Evolutionary conservation across 2,329 filamentous ascomycete genomes (phyloP).

Genomic region (Hypoxylon sp.): DNA sequence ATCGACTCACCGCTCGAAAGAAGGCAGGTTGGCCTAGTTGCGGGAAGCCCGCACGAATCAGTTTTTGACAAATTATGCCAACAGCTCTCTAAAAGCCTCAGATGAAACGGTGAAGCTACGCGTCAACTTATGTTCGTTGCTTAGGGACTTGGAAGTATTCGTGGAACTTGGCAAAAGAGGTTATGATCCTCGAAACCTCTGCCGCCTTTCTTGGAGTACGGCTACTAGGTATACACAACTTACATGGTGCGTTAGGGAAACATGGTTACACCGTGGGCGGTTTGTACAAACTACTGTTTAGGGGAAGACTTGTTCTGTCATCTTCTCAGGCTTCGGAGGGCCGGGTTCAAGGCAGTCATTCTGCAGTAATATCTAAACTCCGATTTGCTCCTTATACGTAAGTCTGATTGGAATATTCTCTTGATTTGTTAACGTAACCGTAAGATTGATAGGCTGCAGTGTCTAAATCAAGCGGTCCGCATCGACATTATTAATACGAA

Average conservation of each 20-base stretch:
- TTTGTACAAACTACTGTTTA: background rate
- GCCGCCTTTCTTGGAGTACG: constrained; percentile 20
- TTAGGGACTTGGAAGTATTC: constrained; percentile 6
- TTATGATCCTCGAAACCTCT: constrained; percentile 12
- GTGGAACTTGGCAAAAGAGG: constrained; percentile 11
- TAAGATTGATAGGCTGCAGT: background rate
- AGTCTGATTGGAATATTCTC: background rate
- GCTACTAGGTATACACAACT: background rate
- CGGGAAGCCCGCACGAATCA: constrained; percentile 41
- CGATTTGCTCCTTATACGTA: background rate
- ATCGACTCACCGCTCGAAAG: constrained; percentile 39
- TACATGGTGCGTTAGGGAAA: background rate
- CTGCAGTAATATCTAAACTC: constrained; percentile 7
- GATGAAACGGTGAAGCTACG: constrained; percentile 31
- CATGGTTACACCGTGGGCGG: background rate
- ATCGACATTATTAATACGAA: background rate
- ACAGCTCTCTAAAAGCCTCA: background rate
- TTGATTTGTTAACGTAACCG: background rate
- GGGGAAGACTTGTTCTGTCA: background rate
- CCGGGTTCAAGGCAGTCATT: background rate
- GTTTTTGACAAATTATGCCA: constrained; percentile 8
- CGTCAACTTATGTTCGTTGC: constrained; percentile 11
- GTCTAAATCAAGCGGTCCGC: background rate
- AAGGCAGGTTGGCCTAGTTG: background rate
- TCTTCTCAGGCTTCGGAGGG: background rate